Evolutionary conservation across 2,329 filamentous ascomycete species (phyloP), one percentile per base, ranked within the genome.

Genomic region (Ascochyta fabae): DNA sequence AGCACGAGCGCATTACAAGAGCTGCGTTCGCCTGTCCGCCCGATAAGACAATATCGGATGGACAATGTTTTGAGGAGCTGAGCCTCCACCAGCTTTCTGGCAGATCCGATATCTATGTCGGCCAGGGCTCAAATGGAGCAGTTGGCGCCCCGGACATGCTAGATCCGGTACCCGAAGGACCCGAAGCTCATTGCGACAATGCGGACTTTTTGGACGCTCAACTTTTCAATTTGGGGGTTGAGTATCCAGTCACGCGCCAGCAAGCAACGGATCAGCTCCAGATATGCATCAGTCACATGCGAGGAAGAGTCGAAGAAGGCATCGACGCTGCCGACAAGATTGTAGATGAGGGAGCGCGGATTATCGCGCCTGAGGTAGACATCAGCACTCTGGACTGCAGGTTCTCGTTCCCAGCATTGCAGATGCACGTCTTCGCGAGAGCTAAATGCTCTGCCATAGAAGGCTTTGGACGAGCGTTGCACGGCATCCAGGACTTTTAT

Each of bases 171-270:
- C 65, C 65, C 2, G 65, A 68, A 51, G 65, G 64, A 16, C 61
- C 65, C 31, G 62, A 68, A 23, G 65, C 65, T 27, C 65, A 68
- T 35, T 68, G 65, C 59, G 65, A 68, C 34, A 66, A 68, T 41
- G 65, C 65, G 4, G 65, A 68, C 49, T 68, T 66, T 47, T 36
- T 68, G n/a, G 64, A 68, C 19, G 35, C 60, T 15, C 43, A 51
- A 10, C 43, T 60, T 2, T 53, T 63, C 5, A 52, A 56, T n/a
- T 12, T 67, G 9, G 50, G 42, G 1, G 46, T 40, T 3, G 41
- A 36, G n/a, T 68, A 68, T 53, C 65, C 65, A 10, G 64, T 59
- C 13, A 61, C 64, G 5, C 53, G 65, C 2, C 49, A 56, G 35
- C 51, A 67, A 48, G 64, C 65, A 5, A 67, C 65, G 12, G 52